Percentiles rank a stretch among this genome's conserved stretches.
phyloP scores from a whole-genome alignment of 495 filamentous ascomycete species.

The Aspergillus sparsus region DNA sequence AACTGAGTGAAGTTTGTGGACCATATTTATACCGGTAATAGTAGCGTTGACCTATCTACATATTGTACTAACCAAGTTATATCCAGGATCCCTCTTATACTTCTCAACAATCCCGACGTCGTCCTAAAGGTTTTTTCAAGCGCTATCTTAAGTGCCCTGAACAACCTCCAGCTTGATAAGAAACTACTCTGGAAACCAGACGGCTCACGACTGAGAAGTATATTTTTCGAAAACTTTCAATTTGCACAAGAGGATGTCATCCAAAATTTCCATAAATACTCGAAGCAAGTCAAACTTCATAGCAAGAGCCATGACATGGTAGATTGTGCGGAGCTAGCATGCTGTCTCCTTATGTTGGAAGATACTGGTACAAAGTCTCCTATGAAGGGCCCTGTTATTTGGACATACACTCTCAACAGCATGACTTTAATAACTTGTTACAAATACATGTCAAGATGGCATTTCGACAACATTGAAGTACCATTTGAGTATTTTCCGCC shows the following conservation, averaged over 20 bases:
- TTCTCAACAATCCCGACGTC: constrained; percentile 1
- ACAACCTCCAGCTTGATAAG: background rate
- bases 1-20: background rate
- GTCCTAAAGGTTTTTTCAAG: constrained; percentile 2
- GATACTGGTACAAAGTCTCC: background rate
- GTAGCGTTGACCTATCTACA: background rate
- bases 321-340: background rate
- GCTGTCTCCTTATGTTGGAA: constrained; percentile 8
- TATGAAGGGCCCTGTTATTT: constrained; percentile 14
- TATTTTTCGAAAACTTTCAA: constrained; percentile 12
- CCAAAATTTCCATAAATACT: constrained; percentile 9
- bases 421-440: constrained; percentile 18
- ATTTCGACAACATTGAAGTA: constrained; percentile 18
- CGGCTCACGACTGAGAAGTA: background rate
- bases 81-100: constrained; percentile 8
- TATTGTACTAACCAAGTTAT: background rate
- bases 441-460: background rate
- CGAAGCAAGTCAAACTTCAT: background rate
- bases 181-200: constrained; percentile 12
- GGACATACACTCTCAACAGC: background rate
- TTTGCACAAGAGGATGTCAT: background rate
- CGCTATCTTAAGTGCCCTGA: background rate
- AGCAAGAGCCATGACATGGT: background rate
- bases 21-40: constrained; percentile 11
- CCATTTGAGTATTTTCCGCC: background rate